phyloP scores from a whole-genome alignment of 2,329 filamentous ascomycete genomes.

The Chaetomiaceae sp. region DNA sequence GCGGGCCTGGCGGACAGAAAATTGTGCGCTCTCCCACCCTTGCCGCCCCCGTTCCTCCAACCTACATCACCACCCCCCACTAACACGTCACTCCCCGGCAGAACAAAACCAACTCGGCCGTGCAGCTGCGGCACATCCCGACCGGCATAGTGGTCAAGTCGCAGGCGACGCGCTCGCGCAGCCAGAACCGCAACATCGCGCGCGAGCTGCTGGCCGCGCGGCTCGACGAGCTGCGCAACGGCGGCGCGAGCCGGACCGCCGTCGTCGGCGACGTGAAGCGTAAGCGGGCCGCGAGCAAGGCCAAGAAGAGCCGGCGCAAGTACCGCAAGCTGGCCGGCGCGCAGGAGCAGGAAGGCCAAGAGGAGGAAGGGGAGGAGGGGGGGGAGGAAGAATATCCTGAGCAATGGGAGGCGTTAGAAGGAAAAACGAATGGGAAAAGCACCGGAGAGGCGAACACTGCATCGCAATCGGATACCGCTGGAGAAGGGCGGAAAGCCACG shows the following conservation, averaged over 20 bases:
- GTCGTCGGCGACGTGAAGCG: conserved; percentile 58
- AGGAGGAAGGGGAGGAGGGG: neutral
- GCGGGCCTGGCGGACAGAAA: conserved; percentile 90
- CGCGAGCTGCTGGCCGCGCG: conserved; percentile 68
- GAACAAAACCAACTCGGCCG: conserved; percentile 96
- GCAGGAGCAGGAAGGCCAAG: conserved; percentile 23
- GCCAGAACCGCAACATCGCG: conserved; percentile 82
- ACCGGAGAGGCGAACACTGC: too few relatives aligned
- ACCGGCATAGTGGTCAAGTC: conserved; percentile 92
- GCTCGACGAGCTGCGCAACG: conserved; percentile 66
- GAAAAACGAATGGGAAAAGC: neutral
- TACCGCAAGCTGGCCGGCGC: conserved; percentile 57
- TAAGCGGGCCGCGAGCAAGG: conserved; percentile 66
- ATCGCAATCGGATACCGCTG: too few relatives aligned
- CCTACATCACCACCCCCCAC: conserved; percentile 1
- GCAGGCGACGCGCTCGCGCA: conserved; percentile 80
- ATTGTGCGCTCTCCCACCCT: conserved; percentile 54
- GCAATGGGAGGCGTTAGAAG: neutral
- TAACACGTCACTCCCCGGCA: conserved; percentile 28
- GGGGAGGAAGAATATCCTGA: neutral
- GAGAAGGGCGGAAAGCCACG: too few relatives aligned
- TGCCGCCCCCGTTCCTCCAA: neutral
- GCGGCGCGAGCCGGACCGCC: conserved; percentile 59
- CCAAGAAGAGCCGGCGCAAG: conserved; percentile 79
- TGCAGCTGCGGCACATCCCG: conserved; percentile 84